These are phyloP conservation scores for Dactylellina sp. DNA, from an alignment of 2,329 filamentous ascomycete species.

Conservation along the genomic window DNA sequence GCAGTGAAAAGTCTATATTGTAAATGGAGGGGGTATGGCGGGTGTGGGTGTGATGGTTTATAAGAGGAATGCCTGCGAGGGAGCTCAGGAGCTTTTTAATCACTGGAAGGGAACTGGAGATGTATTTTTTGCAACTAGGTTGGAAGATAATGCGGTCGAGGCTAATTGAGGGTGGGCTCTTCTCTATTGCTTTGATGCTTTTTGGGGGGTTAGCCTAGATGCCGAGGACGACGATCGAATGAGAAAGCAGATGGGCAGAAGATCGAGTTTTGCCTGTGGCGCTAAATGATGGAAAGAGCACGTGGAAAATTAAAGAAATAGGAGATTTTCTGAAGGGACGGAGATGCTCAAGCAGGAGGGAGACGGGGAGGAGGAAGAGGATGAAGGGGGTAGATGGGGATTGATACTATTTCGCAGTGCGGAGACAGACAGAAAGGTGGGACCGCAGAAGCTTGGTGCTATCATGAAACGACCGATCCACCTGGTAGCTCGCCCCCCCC, in stretches of 20 bases:
- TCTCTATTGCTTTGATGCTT: not conserved
- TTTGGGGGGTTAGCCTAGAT: not conserved
- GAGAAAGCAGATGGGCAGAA: conserved; percentile 1
- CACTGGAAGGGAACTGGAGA: no score
- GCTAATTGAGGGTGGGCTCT: no score
- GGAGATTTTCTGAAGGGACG: no score
- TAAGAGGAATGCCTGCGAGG: no score
- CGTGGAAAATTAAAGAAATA: conserved; percentile 24
- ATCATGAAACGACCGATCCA: conserved; percentile 43
- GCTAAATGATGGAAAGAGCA: conserved; percentile 7
- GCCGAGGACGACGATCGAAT: conserved; percentile 10
- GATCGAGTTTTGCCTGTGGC: conserved; percentile 5
- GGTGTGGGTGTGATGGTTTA: no score
- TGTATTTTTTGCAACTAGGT: no score
- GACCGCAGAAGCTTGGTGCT: conserved; percentile 10
- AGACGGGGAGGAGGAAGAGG: conserved; percentile 38
- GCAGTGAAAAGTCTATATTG: not conserved
- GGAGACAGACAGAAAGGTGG: conserved; percentile 9
- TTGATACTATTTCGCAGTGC: conserved; percentile 21
- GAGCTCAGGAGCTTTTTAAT: no score
- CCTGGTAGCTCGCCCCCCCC: conserved; percentile 41
- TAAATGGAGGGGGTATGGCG: no score
- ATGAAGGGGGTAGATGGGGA: not conserved
- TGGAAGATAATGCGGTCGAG: no score
- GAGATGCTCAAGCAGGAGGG: no score